Base-by-base conservation (phyloP, 2,329 filamentous ascomycete species). In the Aspergillus awamori region DNA sequence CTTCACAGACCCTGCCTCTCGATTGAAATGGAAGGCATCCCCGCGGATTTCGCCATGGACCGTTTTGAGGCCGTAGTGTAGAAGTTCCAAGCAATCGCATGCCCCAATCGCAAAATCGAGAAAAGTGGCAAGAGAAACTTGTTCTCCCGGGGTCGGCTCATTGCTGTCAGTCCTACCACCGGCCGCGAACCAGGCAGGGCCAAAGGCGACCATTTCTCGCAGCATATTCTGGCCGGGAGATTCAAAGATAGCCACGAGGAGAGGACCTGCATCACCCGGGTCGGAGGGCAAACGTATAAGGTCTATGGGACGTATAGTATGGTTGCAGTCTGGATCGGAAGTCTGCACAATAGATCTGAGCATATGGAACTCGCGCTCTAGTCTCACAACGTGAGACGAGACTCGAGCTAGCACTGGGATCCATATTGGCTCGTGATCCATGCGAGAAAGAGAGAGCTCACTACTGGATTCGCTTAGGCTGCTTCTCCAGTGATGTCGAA, bases 71-170 rank as follows among this genome's bases (percentile, higher is more conserved):
- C 90, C 89, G 76, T 97, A 93, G 70, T 98, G 94, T n/a, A 98
- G 80, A 51, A 96, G 87, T 75, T 97, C 93, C 52, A 96, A 79
- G 72, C 92, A 96, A 74, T 96, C 87, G 5, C 90, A 87, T 1
- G 93, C 91, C 24, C 93, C 93, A 61, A 97, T 91, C 30, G 93
- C 94, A 72, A 97, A 97, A 70, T 96, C 90, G 28, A 98, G 83
- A 70, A 97, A 97, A 15, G 86, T 83, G 51, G 89, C 83, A 5
- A 97, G 80, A 49, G 89, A 87, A 47, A 95, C 87, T 39, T 86
- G 84, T 17, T 85, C 82, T 17, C 81, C 81, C 1, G 87, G 80
- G 2, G 76, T 77, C 39, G 81, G 80, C n/a, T 81, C 74, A 39
- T 80, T 81, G 78, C 67, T 69, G 41, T 77, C 75, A 22, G 70